A percentile compares a stretch with the other conserved stretches of the same genome.
Conservation (phyloP, 768 basidiomycete genomes). For the Suillus subaureus region DNA sequence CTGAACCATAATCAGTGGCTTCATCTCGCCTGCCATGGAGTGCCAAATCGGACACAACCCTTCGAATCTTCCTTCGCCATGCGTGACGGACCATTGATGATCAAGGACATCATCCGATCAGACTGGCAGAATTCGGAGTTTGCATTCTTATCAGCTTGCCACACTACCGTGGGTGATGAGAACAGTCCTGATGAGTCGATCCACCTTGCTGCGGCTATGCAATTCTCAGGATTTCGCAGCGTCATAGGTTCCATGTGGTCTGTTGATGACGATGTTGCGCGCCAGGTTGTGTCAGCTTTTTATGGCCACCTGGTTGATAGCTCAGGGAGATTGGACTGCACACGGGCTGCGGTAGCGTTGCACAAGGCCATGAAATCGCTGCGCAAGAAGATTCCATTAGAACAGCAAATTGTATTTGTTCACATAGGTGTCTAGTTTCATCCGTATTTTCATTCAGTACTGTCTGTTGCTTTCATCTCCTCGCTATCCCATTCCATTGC, state of each 20-base stretch:
- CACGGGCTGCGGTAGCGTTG: constrained; percentile 7
- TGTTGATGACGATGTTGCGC: constrained; percentile 6
- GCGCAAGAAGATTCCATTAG: constrained; percentile 2
- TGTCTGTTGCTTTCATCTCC: too few species aligned
- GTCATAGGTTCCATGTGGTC: constrained; percentile 28
- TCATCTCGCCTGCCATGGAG: too few species aligned
- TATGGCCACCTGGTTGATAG: background rate
- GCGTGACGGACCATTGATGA: too few species aligned
- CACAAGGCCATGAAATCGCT: background rate
- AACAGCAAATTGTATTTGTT: constrained; percentile 9
- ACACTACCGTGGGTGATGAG: constrained; percentile 23
- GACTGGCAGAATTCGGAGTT: constrained; percentile 16
- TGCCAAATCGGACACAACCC: too few species aligned
- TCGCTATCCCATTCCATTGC: too few species aligned
- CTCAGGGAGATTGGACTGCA: constrained; percentile 4
- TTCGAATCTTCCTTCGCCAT: too few species aligned
- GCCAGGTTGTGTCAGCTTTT: background rate
- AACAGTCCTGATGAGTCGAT: constrained; percentile 19
- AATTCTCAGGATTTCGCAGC: constrained; percentile 23
- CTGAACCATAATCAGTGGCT: too few species aligned
- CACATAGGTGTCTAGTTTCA: constrained; percentile 5
- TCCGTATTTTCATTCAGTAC: too few species aligned
- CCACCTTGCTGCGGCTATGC: constrained; percentile 28
- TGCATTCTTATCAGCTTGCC: constrained; percentile 28
- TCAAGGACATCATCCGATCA: constrained; percentile 14